These are phyloP conservation scores for Colletotrichum falcatum DNA, from an alignment of 2,329 filamentous ascomycete genomes.

Conservation along the genomic window DNA sequence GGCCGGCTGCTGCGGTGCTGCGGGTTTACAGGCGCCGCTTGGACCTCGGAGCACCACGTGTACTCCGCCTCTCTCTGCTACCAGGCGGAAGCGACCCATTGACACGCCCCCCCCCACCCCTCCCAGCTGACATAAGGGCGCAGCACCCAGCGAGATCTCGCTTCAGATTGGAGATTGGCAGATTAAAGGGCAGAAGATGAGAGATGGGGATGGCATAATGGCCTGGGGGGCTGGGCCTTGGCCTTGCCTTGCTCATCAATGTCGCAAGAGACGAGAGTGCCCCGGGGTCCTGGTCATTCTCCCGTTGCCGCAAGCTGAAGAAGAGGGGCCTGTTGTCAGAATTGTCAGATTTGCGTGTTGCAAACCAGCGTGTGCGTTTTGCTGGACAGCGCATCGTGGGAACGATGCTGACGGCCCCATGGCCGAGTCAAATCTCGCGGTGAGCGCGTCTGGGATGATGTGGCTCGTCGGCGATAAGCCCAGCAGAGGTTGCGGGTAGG, in stretches of 20 bases:
- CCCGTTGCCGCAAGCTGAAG: constrained; percentile 6
- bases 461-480: constrained; percentile 17
- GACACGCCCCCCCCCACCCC: neutral
- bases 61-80: constrained; percentile 18
- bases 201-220: constrained; percentile 22
- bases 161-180: constrained; percentile 27
- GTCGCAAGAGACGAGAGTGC: neutral
- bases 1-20: constrained; percentile 9
- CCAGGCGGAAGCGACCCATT: constrained; percentile 12
- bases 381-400: constrained; percentile 22
- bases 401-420: constrained; percentile 2
- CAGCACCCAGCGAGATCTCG: constrained; percentile 25
- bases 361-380: neutral
- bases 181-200: constrained; percentile 26
- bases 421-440: constrained; percentile 10
- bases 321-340: neutral
- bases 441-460: constrained; percentile 5
- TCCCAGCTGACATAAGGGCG: constrained; percentile 36
- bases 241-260: neutral
- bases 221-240: constrained; percentile 11
- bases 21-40: constrained; percentile 4
- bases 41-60: constrained; percentile 27
- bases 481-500: constrained; percentile 15
- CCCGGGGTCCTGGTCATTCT: constrained; percentile 7
- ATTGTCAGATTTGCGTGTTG: constrained; percentile 6